Evolutionary conservation across 192 early-diverging fungal genomes (phyloP).

Genomic region (Rhizophagus sp.): DNA sequence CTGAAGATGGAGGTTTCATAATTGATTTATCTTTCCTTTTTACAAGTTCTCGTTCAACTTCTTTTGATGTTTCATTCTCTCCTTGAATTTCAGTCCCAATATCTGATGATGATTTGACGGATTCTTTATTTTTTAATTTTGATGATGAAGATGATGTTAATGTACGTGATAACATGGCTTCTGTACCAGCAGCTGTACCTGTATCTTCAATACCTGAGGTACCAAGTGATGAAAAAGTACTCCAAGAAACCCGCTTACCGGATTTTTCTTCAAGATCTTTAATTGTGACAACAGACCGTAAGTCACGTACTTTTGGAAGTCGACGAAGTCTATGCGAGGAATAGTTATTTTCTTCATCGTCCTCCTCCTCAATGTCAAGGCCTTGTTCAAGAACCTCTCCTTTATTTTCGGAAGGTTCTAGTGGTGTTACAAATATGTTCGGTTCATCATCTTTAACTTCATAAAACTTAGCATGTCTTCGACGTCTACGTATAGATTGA

Average conservation of each 20-base stretch:
- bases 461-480: not conserved
- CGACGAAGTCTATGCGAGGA: not conserved
- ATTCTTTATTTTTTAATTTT: not conserved
- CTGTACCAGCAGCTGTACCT: not conserved
- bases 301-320: conserved; percentile 10
- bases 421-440: not conserved
- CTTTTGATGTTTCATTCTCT: not conserved
- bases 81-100: not conserved
- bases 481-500: not conserved
- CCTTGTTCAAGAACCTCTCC: not conserved
- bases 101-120: not conserved
- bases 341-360: not conserved
- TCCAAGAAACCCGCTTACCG: not conserved
- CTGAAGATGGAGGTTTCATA: not conserved
- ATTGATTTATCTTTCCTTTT: not conserved
- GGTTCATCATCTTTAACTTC: not conserved
- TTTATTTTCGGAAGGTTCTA: not conserved
- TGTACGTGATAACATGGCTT: not conserved
- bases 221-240: conserved; percentile 1
- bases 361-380: not conserved
- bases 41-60: not conserved
- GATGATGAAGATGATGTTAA: not conserved
- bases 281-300: conserved; percentile 4
- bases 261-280: conserved; percentile 19
- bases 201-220: not conserved